Evolutionary conservation across 2,329 filamentous ascomycete genomes (phyloP), one percentile per base, ranked within the genome.

Genomic region (Colletotrichum higginsianum): DNA sequence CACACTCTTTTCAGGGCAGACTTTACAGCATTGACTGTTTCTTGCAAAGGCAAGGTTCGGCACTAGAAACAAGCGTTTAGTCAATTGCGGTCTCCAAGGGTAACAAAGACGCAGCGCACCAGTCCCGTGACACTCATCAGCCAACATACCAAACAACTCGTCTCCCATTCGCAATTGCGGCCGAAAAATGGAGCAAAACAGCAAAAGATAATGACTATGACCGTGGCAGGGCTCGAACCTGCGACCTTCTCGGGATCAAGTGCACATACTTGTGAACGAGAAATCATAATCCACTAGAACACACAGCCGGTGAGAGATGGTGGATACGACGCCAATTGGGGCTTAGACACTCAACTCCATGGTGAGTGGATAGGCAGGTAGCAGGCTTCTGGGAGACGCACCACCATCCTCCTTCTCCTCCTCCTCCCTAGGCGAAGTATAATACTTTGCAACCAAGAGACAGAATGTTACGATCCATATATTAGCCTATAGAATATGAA

Each of bases 231-330:
- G 50, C 61, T 65, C 61, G 50, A 65, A 65, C 50, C 61, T 65
- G 61, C 61, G 50, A 55, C 49, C 61, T 63, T 63, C 61, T 63
- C 61, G 61, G 61, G 61, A 55, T 63, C 61, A 63, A 63, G 61
- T 53, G 49, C 49, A 63, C 61, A 63, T 63, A 46, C 49, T 63
- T 63, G 61, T 63, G 61, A 63, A 63, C 61, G 61, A 63, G 49
- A 63, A 63, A 63, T 61, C 60, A 63, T 63, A 63, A 63, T 63
- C 49, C 61, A 63, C 61, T 63, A 63, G 61, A 63, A 63, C 61
- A 63, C 61, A 63, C 61, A 63, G 61, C 61, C 61, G 38, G 49
- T 11, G 49, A 7, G 11, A 23, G 38, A 8, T 63, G 49, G 38
- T 55, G 23, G 49, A 30, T 18, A 11, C 15, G 1, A 1, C 8